Base-by-base conservation (phyloP, 352 stramenopile genomes). In the Phytophthora cajani region DNA sequence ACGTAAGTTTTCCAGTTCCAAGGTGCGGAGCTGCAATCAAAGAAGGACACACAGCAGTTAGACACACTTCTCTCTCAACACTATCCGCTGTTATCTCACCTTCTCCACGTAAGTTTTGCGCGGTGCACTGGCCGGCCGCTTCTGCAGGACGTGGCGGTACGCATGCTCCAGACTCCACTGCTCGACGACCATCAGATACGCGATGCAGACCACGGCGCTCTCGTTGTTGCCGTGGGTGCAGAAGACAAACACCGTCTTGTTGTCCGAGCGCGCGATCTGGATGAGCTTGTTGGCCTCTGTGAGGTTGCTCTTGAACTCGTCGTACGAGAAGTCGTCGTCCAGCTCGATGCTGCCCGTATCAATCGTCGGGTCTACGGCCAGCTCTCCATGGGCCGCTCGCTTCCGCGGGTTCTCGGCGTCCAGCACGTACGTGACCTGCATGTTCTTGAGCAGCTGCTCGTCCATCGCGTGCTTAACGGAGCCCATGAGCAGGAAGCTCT, bases 151-250 rank as follows among this genome's bases (percentile, higher is more conserved):
- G 56, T 92, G 81, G 32, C 78, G 81, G 68, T 88, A 90, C 11
- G 82, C 80, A 51, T 79, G 82, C 51, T 89, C 84, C 8, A 92
- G 72, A 54, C 72, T 84, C 84, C 82, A 92, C 40, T 79, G 65
- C 66, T 88, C 72, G 12, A 78, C 67, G 0, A 92, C 54, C 79
- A 92, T 84, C 17, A 92, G 69, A 42, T 82, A 90, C 51, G 82
- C 75, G 44, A 92, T 88, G 62, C 84, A 92, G 16, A 89, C 79
- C 6, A 92, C 82, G 16, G 77, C 81, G 44, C 84, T 84, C 63
- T 92, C 84, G 65, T 92, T 92, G 58, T 84, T 90, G 51, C 84
- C 84, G 32, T 90, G 80, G 16, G 84, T 92, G 62, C 84, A 92
- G 57, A 85, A 89, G n/a, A 92, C 78, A 42, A 92, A 86, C 0